A percentile compares a stretch with the other conserved stretches of the same genome.
Conservation (phyloP, 306 rosid genomes). For the Inga leiocalycina region DNA sequence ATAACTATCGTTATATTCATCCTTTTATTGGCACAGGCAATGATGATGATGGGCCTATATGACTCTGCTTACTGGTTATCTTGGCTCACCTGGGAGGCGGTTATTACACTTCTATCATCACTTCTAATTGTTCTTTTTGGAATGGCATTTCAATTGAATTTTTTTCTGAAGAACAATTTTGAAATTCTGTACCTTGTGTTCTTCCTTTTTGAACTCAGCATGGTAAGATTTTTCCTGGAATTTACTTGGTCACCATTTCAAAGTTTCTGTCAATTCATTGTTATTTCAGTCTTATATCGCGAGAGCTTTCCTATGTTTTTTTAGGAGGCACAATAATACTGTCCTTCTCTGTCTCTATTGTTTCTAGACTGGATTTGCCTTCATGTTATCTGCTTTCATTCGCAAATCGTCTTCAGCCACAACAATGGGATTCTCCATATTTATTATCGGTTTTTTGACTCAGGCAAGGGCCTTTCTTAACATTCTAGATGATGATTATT, state of each 20-base stretch:
- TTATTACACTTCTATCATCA: constrained; percentile 60
- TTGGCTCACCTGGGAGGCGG: constrained; percentile 86
- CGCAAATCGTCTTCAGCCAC: constrained; percentile 80
- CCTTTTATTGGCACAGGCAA: constrained; percentile 55
- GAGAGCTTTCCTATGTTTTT: not conserved
- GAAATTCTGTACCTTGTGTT: constrained; percentile 58
- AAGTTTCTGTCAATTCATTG: constrained; percentile 10
- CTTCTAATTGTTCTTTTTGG: constrained; percentile 78
- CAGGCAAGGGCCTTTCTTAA: constrained; percentile 62
- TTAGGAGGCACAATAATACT: not conserved
- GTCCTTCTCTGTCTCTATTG: constrained; percentile 5
- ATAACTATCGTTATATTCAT: not conserved
- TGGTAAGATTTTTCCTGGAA: constrained; percentile 56
- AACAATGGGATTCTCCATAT: constrained; percentile 66
- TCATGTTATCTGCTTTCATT: constrained; percentile 85
- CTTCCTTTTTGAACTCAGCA: constrained; percentile 85
- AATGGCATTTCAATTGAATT: constrained; percentile 80
- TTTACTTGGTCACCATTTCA: constrained; percentile 1
- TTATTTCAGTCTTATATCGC: constrained; percentile 3
- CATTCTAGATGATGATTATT: constrained; percentile 23
- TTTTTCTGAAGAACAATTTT: constrained; percentile 77
- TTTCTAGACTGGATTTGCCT: constrained; percentile 78
- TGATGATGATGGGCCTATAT: constrained; percentile 90
- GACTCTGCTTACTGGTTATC: constrained; percentile 93
- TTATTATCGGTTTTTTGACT: constrained; percentile 68